Evolutionary conservation across 2,329 filamentous ascomycete species (phyloP), one percentile per base, ranked within the genome.

Genomic region (Fusarium sulawesiense): DNA sequence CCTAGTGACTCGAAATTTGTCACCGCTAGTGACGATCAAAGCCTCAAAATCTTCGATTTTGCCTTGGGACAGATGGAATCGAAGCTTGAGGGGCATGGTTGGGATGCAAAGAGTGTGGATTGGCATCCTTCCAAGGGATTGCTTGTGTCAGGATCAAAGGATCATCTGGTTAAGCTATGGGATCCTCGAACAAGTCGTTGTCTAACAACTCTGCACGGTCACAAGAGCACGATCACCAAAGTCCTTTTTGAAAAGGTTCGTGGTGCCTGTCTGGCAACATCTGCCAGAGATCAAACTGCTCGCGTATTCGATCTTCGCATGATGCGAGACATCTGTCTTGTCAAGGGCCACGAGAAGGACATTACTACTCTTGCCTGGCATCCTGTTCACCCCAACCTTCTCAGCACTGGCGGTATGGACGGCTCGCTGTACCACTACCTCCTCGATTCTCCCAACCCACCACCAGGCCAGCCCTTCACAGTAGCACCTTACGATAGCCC

Each of bases 71-170:
- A 89, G 25, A 92, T 94, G 78, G 94, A 98, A 76, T 91, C 91
- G 1, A 91, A 92, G 13, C 83, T 99, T 41, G 92, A 91, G 41
- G 96, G 96, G n/a, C 96, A 99, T 79, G 93, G 94, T 70, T 99
- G 96, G 96, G 96, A 99, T 78, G 94, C 93, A 21, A 98, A 98
- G 80, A 93, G 91, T 56, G 97, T 97, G 60, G 95, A 99, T 78
- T 99, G 96, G 96, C 96, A 99, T 82, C 94, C 95, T 2, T 92
- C 91, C 21, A 98, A 98, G 82, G 96, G 96, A 2, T 83, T 99
- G 7, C 87, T 99, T 32, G 95, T 97, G 6, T 98, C 96, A 1
- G 96, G 96, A 40, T 98, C 95, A 13, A 99, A 99, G 82, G 96
- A 99, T 77, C 95, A 99, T 80, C 85, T 97, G 67, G 93, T 99